phyloP scores from a whole-genome alignment of 2,329 filamentous ascomycete species.

The Beauveria varroae region DNA sequence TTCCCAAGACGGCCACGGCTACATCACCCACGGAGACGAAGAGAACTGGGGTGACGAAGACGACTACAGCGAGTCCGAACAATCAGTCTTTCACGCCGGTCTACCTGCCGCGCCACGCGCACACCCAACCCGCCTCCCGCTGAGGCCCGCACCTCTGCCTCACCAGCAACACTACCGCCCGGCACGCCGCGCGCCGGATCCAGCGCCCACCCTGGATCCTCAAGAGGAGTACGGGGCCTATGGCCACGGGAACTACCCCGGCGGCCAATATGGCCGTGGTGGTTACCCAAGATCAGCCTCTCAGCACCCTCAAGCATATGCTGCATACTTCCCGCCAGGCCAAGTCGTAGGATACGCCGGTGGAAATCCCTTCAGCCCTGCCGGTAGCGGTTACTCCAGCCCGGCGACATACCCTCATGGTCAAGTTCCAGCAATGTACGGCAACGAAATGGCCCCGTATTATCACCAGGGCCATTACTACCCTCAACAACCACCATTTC shows the following conservation, averaged over 20 bases:
- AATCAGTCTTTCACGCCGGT: not conserved
- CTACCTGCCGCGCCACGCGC: slow-evolving; percentile 12
- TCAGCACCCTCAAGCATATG: slow-evolving; percentile 17
- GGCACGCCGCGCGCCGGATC: slow-evolving; percentile 33
- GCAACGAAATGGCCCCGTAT: not conserved
- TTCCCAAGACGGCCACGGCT: slow-evolving; percentile 6
- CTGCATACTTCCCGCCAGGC: slow-evolving; percentile 25
- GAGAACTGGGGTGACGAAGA: slow-evolving; percentile 8
- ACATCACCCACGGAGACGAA: slow-evolving; percentile 6
- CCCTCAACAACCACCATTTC: slow-evolving; percentile 29
- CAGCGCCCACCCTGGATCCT: slow-evolving; percentile 56
- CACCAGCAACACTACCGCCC: slow-evolving; percentile 32
- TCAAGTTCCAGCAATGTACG: not conserved
- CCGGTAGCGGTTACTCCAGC: slow-evolving; percentile 27
- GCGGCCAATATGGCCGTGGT: slow-evolving; percentile 12
- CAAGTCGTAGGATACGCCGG: slow-evolving; percentile 31
- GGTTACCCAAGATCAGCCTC: slow-evolving; percentile 14
- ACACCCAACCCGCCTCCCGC: slow-evolving; percentile 19
- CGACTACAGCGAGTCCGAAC: slow-evolving; percentile 5
- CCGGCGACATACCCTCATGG: not conserved
- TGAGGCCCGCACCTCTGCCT: slow-evolving; percentile 16
- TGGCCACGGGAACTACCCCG: slow-evolving; percentile 27
- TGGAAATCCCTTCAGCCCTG: slow-evolving; percentile 37
- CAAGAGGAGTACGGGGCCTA: slow-evolving; percentile 52
- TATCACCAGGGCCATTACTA: slow-evolving; percentile 22